Base-by-base conservation (phyloP, 805 yeast species). In the Cyberlindnera japonica region DNA sequence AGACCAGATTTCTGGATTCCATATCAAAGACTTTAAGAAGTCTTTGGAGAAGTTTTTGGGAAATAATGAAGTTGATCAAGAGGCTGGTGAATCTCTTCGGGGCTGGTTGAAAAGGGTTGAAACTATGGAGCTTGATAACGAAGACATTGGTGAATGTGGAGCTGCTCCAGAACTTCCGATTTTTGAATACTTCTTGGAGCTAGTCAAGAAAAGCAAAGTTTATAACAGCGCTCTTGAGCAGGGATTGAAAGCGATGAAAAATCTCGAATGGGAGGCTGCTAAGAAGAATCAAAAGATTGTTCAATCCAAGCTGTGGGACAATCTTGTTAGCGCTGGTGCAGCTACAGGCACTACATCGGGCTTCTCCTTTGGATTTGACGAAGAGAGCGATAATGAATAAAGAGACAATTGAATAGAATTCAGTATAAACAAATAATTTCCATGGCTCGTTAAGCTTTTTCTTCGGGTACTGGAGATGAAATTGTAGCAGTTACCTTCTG, bases 1-100 rank as follows among this genome's bases (percentile, higher is more conserved):
- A 6, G 74, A 74, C 25, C 96, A 89, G 59, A 70, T 89, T 13
- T 81, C 90, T 34, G 97, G 96, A 5, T 88, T 89, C 56, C 77
- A 77, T 43, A 73, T 81, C 12, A 68, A 68, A 26, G 73, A 74
- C 37, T 74, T 82, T 16, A 68, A 66, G 27, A 45, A 43, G 3
- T 63, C 68, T 12, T 46, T 72, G 31, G 46, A 47, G 10, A 49
- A 54, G 1, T 55, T 75, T 47, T 53, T 68, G n/a, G 24, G 35
- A 8, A 38, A 50, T 20, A 23, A 37, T 2, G 20, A 37, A 3
- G 52, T 46, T 13, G 55, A 49, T 22, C 35, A 28, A 16, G 43
- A 48, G 8, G 44, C 38, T 14, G 44, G 49, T 6, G 37, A 24
- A 1, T 42, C 53, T 5, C 56, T 70, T 24, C 41, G 48, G 23